These are phyloP conservation scores for Podaxis rugospora DNA, from an alignment of 768 basidiomycete species.

Conservation along the genomic window DNA sequence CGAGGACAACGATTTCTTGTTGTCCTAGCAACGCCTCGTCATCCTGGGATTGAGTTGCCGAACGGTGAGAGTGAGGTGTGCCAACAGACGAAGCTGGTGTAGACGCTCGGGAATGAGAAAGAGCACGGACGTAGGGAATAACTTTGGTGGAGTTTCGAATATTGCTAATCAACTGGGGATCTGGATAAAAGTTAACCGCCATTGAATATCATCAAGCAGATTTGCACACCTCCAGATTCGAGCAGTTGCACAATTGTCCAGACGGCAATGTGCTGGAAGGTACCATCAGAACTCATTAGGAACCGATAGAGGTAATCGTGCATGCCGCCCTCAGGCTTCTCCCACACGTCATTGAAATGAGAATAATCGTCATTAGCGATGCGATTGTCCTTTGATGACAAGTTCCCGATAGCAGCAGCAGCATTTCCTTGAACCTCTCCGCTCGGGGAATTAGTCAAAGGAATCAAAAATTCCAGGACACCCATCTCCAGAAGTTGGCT, in stretches of 20 bases:
- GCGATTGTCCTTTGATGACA: constrained; percentile 86
- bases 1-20: constrained; percentile 85
- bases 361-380: constrained; percentile 72
- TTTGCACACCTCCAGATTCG: constrained; percentile 78
- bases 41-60: constrained; percentile 60
- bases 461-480: constrained; percentile 95
- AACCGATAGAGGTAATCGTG: constrained; percentile 93
- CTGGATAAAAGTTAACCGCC: constrained; percentile 30
- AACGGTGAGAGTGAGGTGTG: constrained; percentile 68
- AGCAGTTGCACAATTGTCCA: constrained; percentile 99
- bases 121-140: constrained; percentile 80
- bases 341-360: constrained; percentile 97
- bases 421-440: constrained; percentile 99
- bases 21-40: constrained; percentile 78
- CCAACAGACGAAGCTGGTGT: constrained; percentile 72
- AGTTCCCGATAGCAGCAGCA: constrained; percentile 94
- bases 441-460: constrained; percentile 91
- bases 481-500: constrained; percentile 97
- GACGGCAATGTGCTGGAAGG: constrained; percentile 99
- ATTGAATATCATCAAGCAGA: not conserved
- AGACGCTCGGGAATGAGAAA: constrained; percentile 67
- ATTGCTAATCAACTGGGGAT: constrained; percentile 85
- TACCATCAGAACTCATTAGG: constrained; percentile 88
- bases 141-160: constrained; percentile 82
- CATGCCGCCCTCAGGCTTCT: constrained; percentile 95